A percentile compares a stretch with the other conserved stretches of the same genome.
These are phyloP conservation scores for Dactylellina cionopaga DNA, from an alignment of 2,329 filamentous ascomycete species.

Conservation along the genomic window DNA sequence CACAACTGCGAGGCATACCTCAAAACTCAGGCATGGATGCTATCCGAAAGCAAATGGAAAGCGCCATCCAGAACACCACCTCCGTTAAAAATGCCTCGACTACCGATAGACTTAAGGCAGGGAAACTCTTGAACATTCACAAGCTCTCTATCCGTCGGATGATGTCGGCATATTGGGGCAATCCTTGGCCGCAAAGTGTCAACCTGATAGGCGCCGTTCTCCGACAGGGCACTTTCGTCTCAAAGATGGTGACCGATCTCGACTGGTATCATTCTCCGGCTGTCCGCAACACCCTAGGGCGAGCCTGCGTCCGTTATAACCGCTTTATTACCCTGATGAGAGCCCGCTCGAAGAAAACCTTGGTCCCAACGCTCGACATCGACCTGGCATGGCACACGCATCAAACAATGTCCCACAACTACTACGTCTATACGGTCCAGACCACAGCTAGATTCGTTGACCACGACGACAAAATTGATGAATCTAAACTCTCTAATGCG, in stretches of 20 bases:
- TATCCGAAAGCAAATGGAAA: constrained; percentile 67
- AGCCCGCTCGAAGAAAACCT: constrained; percentile 63
- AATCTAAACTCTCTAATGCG: constrained; percentile 69
- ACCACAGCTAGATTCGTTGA: constrained; percentile 71
- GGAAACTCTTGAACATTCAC: constrained; percentile 51
- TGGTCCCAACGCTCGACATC: constrained; percentile 77
- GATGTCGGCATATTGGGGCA: constrained; percentile 77
- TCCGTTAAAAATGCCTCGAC: constrained; percentile 62
- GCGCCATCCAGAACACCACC: constrained; percentile 60
- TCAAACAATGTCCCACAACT: constrained; percentile 73
- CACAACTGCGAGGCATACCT: constrained; percentile 57
- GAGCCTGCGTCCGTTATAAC: constrained; percentile 61
- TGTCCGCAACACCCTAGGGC: constrained; percentile 58
- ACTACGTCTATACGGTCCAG: constrained; percentile 69
- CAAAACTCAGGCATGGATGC: constrained; percentile 64
- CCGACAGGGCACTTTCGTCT: constrained; percentile 55
- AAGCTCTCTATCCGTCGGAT: constrained; percentile 69
- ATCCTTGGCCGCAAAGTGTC: constrained; percentile 60
- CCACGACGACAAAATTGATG: constrained; percentile 85
- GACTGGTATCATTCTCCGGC: constrained; percentile 55
- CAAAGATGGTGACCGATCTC: constrained; percentile 55
- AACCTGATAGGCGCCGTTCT: constrained; percentile 54
- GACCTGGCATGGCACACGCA: constrained; percentile 85
- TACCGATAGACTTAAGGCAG: constrained; percentile 16
- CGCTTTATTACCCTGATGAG: constrained; percentile 73